Evolutionary conservation across 331 rosid genomes (phyloP).

Genomic region (Erythrophleum ivorense): DNA sequence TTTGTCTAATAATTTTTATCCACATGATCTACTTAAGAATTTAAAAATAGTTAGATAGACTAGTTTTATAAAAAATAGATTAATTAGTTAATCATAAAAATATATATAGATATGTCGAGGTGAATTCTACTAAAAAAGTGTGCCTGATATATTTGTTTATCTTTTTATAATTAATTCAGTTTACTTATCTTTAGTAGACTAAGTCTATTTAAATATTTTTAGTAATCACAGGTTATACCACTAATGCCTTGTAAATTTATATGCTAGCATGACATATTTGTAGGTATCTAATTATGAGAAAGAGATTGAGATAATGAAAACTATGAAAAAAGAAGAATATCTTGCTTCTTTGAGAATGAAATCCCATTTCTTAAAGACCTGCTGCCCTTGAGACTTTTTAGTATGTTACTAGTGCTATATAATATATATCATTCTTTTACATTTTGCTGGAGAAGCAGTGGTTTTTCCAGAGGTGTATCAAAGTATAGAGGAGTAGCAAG

Average conservation of each 20-base stretch:
- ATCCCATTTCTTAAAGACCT: slow-evolving; percentile 18
- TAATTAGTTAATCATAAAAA: not conserved
- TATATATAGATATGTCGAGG: not conserved
- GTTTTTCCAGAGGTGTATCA: slow-evolving; percentile 86
- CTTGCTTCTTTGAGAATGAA: slow-evolving; percentile 80
- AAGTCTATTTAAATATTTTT: not conserved
- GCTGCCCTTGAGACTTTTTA: not conserved
- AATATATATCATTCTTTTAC: not conserved
- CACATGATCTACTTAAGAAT: too few species aligned
- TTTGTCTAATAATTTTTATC: too few species aligned
- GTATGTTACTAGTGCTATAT: not conserved
- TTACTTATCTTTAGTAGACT: not conserved
- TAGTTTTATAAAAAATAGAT: too few species aligned
- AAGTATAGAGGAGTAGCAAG: slow-evolving; percentile 87
- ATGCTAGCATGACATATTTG: not conserved
- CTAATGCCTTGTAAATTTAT: not conserved
- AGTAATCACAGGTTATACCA: not conserved
- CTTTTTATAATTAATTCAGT: too few species aligned
- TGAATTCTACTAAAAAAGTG: not conserved
- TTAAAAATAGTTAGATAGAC: too few species aligned
- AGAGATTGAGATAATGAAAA: slow-evolving; percentile 70
- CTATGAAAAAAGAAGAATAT: slow-evolving; percentile 65
- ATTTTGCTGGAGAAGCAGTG: slow-evolving; percentile 72
- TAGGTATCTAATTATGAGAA: slow-evolving; percentile 66
- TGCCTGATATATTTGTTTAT: too few species aligned